Base-by-base conservation (phyloP, 2,329 filamentous ascomycete genomes). In the Aspergillus pseudoviridinutans region DNA sequence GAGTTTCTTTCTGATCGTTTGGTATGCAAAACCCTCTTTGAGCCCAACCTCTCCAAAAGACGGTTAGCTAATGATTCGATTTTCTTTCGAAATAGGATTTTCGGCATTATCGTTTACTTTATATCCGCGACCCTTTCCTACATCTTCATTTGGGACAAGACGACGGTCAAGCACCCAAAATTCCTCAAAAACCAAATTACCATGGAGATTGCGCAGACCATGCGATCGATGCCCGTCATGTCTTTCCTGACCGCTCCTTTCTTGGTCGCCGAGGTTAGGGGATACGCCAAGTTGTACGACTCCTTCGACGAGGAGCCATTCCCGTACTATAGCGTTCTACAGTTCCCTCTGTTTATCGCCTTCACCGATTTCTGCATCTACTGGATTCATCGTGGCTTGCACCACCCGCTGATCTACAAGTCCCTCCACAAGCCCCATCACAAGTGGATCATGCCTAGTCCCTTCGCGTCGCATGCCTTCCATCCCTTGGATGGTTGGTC, bases 391-490 rank as follows among this genome's bases (percentile, higher is more conserved):
- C 88, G 92, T 57, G 88, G 85, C 57, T 83, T 95, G 60, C 92
- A 96, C 77, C 87, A 92, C 76, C 90, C 90, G 17, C 71, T 77
- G 50, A 73, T 94, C 66, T 97, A 97, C 84, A 95, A 92, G 80
- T 81, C 81, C 64, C 82, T 97, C 51, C 93, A 97, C 84, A 97
- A 97, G 85, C 88, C 92, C 64, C 93, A 97, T 78, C 93, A 97
- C 86, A 97, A 96, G 81, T 97, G 93, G 93, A 97, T 97, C 77
- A 95, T 97, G 91, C 93, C 93, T 3, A 96, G 91, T 3, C 93
- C 93, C 0, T 97, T 86, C 74, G 92, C 93, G 46, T 92, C 88
- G 66, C 90, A 96, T 71, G 93, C 93, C 57, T 97, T 97, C 84
- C 92, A 97, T 79, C 92, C 93, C 1, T 74, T 97, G 53, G 93